A percentile compares a stretch with the other conserved stretches of the same genome.
Conservation (phyloP, 1,284 basidiomycete species). For the Irpex sp. region DNA sequence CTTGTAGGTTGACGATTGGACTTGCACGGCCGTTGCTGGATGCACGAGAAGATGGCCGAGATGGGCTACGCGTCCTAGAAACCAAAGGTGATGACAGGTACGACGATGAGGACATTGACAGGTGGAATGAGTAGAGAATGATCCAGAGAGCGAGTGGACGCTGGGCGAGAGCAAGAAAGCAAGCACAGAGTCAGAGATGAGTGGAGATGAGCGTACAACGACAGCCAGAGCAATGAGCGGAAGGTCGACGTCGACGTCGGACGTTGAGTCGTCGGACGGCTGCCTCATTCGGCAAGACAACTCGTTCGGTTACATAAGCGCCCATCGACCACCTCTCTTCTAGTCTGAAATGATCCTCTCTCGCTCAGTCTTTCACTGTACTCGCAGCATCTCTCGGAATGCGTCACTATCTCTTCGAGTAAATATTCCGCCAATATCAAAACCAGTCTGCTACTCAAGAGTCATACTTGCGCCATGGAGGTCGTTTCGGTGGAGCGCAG, state of each 20-base stretch:
- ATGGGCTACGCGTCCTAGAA: constrained; percentile 4
- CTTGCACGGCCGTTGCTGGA: constrained; percentile 16
- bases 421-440: neutral
- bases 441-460: neutral
- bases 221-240: neutral
- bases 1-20: constrained; percentile 15
- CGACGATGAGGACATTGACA: constrained; percentile 11
- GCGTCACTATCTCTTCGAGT: neutral
- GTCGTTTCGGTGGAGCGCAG: neutral
- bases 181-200: neutral
- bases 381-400: neutral
- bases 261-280: neutral
- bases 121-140: neutral
- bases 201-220: neutral
- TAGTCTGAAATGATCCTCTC: neutral
- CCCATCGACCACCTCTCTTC: neutral
- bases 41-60: constrained; percentile 15
- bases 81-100: constrained; percentile 15
- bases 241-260: neutral
- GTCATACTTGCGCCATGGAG: neutral
- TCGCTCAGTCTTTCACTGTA: neutral
- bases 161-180: neutral
- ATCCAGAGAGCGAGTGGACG: neutral
- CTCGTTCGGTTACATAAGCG: neutral
- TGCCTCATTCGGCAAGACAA: neutral